A percentile compares a stretch with the other conserved stretches of the same genome.
Conservation (phyloP, 345 rosid genomes). For the Aegle marmelos region DNA sequence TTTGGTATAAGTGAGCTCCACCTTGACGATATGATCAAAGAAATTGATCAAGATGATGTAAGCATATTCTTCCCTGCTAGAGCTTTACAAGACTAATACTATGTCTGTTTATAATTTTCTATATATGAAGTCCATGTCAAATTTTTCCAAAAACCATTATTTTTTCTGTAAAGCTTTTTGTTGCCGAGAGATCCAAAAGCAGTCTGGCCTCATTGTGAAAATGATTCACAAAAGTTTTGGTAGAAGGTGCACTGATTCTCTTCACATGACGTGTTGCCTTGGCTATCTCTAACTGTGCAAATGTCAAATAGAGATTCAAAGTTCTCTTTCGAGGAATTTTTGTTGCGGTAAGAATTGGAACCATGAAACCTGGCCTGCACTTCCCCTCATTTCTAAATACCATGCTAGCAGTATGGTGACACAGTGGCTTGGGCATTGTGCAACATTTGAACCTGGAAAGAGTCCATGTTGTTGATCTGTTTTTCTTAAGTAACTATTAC, state of each 20-base stretch:
- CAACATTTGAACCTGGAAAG: background rate
- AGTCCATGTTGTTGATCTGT: background rate
- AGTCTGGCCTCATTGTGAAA: background rate
- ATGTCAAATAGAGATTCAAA: background rate
- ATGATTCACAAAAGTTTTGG: background rate
- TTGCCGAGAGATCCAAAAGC: background rate
- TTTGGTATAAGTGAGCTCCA: conserved; percentile 65
- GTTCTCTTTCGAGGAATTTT: background rate
- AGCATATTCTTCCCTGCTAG: conserved; percentile 23
- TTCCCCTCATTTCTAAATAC: background rate
- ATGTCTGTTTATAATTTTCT: background rate
- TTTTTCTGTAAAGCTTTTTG: background rate
- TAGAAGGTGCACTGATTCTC: background rate
- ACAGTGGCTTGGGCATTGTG: background rate
- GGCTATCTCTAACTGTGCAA: background rate
- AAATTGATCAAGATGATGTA: conserved; percentile 80
- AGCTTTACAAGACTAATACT: background rate
- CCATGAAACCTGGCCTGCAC: background rate
- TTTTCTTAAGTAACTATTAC: background rate
- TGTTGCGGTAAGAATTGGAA: background rate
- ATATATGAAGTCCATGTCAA: background rate
- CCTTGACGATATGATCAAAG: conserved; percentile 77
- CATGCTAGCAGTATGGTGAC: background rate
- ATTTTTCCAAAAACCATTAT: background rate
- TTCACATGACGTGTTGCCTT: background rate